A percentile compares a stretch with the other conserved stretches of the same genome.
Evolutionary conservation across 495 filamentous ascomycete species (phyloP).

Genomic region (Penicillium dipodomyicola): DNA sequence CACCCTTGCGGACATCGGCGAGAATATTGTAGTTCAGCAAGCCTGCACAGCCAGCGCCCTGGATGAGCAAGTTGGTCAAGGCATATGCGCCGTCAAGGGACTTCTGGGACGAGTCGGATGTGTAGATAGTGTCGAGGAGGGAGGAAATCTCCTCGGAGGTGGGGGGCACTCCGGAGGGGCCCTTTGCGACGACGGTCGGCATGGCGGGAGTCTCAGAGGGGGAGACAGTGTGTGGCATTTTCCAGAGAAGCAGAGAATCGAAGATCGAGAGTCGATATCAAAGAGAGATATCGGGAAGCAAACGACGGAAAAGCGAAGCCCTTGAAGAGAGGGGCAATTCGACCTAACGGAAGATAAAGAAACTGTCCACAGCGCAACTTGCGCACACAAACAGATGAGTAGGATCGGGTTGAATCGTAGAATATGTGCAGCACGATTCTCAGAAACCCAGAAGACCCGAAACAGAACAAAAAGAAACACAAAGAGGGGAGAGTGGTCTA

Average conservation of each 20-base stretch:
- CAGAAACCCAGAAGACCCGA: constrained; percentile 9
- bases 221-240: constrained; percentile 66
- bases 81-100: constrained; percentile 86
- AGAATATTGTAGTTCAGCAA: constrained; percentile 71
- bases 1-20: constrained; percentile 74
- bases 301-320: not conserved
- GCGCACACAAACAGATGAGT: constrained; percentile 8
- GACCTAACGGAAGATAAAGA: constrained; percentile 6
- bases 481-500: constrained; percentile 15
- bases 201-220: constrained; percentile 57
- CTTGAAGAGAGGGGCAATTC: constrained; percentile 21
- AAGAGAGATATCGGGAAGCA: constrained; percentile 8
- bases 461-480: constrained; percentile 20
- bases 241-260: constrained; percentile 20
- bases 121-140: constrained; percentile 73
- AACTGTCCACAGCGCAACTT: constrained; percentile 5
- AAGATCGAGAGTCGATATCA: constrained; percentile 13
- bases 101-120: constrained; percentile 74
- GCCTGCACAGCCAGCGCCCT: constrained; percentile 74
- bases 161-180: constrained; percentile 55
- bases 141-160: constrained; percentile 69
- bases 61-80: constrained; percentile 73
- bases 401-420: constrained; percentile 5
- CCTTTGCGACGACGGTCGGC: constrained; percentile 59
- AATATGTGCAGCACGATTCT: constrained; percentile 11